A percentile compares a stretch with the other conserved stretches of the same genome.
phyloP scores from a whole-genome alignment of 108 stramenopile species.

The Cyclotella sp. region DNA sequence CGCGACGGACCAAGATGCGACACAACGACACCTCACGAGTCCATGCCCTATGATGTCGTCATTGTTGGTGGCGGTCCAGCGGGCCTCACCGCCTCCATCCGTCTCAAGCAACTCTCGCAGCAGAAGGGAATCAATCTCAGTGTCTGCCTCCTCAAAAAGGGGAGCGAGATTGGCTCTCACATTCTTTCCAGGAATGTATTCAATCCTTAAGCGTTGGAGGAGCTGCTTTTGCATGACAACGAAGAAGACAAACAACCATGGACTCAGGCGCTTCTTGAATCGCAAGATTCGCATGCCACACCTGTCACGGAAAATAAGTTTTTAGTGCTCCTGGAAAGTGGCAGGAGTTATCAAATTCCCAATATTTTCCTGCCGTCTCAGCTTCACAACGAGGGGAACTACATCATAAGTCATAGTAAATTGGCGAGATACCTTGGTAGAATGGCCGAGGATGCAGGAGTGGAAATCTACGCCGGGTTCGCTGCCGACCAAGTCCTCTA shows the following conservation, averaged over 20 bases:
- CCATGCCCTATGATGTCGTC: slow-evolving; percentile 91
- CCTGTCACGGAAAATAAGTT: slow-evolving; percentile 91
- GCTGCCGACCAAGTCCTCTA: slow-evolving; percentile 95
- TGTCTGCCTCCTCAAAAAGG: slow-evolving; percentile 98
- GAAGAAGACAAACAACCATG: slow-evolving; percentile 58
- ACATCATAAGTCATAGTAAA: slow-evolving; percentile 91
- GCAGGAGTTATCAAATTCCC: slow-evolving; percentile 67
- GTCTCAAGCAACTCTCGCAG: slow-evolving; percentile 93
- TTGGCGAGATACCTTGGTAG: slow-evolving; percentile 93
- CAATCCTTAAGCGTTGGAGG: slow-evolving; percentile 95
- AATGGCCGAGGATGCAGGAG: slow-evolving; percentile 96
- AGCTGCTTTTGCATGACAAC: slow-evolving; percentile 89
- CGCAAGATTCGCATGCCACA: slow-evolving; percentile 79
- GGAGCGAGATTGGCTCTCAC: slow-evolving; percentile 97
- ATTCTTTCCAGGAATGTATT: slow-evolving; percentile 98
- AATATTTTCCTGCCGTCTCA: slow-evolving; percentile 82
- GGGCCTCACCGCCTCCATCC: slow-evolving; percentile 95
- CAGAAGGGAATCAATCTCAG: slow-evolving; percentile 85
- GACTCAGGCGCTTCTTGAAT: slow-evolving; percentile 64
- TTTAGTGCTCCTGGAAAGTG: slow-evolving; percentile 74
- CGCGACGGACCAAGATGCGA: too few species aligned
- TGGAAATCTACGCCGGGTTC: slow-evolving; percentile 98
- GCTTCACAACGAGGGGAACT: slow-evolving; percentile 98
- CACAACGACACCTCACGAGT: slow-evolving; percentile 68
- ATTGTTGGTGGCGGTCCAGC: slow-evolving; percentile 93